A percentile compares a stretch with the other conserved stretches of the same genome.
These are phyloP conservation scores for Cucurbita argyrosperma DNA, from an alignment of 306 rosid genomes.

Conservation along the genomic window DNA sequence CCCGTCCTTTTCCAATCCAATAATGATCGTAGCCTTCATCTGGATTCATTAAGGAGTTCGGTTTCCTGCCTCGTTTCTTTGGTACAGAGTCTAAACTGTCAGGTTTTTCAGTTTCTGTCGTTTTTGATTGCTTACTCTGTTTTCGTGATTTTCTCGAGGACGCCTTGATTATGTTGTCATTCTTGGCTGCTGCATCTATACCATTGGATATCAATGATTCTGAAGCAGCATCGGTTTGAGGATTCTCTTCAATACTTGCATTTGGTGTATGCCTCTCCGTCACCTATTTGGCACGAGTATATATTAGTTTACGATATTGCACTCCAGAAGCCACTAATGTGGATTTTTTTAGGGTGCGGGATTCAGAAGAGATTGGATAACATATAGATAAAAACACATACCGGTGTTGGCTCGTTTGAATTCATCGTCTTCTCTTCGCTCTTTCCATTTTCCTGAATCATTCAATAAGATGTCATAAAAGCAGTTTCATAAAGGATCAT, in stretches of 20 bases:
- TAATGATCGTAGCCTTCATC: slow-evolving; percentile 60
- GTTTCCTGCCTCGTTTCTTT: slow-evolving; percentile 53
- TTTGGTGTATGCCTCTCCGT: slow-evolving; percentile 12
- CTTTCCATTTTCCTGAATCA: slow-evolving; percentile 25
- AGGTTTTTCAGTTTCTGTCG: slow-evolving; percentile 2
- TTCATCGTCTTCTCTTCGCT: slow-evolving; percentile 8
- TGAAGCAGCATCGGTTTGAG: slow-evolving; percentile 8
- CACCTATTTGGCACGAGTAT: slow-evolving; percentile 21
- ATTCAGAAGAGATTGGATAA: neutral
- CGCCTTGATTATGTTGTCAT: slow-evolving; percentile 1
- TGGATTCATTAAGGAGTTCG: slow-evolving; percentile 55
- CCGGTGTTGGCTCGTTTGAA: slow-evolving; percentile 16
- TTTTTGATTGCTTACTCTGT: neutral
- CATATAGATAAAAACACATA: neutral
- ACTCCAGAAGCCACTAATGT: neutral
- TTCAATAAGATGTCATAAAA: neutral
- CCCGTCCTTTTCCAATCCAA: slow-evolving; percentile 24
- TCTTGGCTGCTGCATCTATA: slow-evolving; percentile 11
- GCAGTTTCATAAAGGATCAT: neutral
- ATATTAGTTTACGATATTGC: neutral
- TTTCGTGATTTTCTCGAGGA: slow-evolving; percentile 18
- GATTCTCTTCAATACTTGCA: slow-evolving; percentile 12
- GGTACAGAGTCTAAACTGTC: slow-evolving; percentile 18
- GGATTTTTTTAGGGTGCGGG: neutral
- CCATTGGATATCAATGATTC: slow-evolving; percentile 9